Base-by-base conservation (phyloP, 2,329 filamentous ascomycete genomes). In the Pyrenophora tritici-repentis region DNA sequence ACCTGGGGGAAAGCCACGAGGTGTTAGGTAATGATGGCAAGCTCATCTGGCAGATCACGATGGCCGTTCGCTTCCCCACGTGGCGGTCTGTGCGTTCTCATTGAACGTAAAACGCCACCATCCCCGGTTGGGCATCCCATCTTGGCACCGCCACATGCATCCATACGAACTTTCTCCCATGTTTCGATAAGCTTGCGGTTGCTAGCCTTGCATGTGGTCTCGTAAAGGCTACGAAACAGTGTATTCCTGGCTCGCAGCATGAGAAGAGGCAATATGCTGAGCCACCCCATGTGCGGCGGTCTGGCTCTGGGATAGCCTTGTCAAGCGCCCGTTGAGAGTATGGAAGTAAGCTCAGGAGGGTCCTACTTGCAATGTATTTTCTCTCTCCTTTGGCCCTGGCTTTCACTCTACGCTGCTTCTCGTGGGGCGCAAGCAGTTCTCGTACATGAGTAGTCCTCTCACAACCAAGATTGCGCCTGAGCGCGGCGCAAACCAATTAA, bases 361-460 rank as follows among this genome's bases (percentile, higher is more conserved):
- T 33, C 42, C 38, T 12, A 43, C 48, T 51, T 58, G 49, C 50
- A 50, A 48, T 55, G n/a, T 47, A 35, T 42, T 26, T 17, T 14
- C 22, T 31, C 29, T 36, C 37, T 41, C 36, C 48, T 45, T 42
- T 47, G 50, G 61, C 54, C 56, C 41, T 56, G 39, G 24, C 42
- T 42, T 52, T 55, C 56, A 49, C 57, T 53, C 58, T 44, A 64
- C 54, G 58, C 36, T 50, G 41, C 41, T 52, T 34, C 43, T 44
- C 22, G 37, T 53, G 43, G 29, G 36, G 22, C 45, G 12, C 44
- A 41, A 53, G 36, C 42, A 31, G 40, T 39, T 12, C 33, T 32
- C 40, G 53, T 62, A 61, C 56, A 71, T 71, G 67, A 60, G 54
- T 53, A 55, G 44, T 49, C 41, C 22, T 42, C 42, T 17, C 36